Percentiles rank a stretch among this genome's conserved stretches.
phyloP scores from a whole-genome alignment of 108 stramenopile genomes.

The Schizochytrium sp. region DNA sequence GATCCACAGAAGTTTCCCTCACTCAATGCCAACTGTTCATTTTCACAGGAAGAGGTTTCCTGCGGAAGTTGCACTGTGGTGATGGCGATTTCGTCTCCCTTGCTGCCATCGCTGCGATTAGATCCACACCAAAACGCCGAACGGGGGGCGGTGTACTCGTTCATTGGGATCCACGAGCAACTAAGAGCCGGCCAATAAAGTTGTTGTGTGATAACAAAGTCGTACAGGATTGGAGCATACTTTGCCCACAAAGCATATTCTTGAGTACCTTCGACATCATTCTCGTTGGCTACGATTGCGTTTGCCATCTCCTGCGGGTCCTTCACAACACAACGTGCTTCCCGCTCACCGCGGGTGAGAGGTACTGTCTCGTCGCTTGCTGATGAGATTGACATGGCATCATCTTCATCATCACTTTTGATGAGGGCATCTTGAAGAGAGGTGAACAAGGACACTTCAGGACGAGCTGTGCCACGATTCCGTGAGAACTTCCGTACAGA shows the following conservation, averaged over 20 bases:
- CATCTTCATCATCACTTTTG: neutral
- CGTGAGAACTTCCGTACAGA: neutral
- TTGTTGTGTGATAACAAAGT: neutral
- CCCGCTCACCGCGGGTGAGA: neutral
- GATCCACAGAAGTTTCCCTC: neutral
- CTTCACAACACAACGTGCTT: neutral
- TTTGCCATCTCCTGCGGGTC: neutral
- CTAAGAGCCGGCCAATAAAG: neutral
- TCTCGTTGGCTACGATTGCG: neutral
- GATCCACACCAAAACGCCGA: constrained; percentile 12
- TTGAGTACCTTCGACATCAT: neutral
- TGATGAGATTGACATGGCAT: neutral
- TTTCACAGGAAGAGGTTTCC: neutral
- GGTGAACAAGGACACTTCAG: neutral
- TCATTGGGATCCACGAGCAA: neutral
- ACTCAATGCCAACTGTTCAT: neutral
- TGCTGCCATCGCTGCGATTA: constrained; percentile 13
- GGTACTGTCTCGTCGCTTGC: neutral
- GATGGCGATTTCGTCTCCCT: constrained; percentile 33
- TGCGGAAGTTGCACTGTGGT: neutral
- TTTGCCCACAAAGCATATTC: constrained; percentile 9
- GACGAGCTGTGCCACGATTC: neutral
- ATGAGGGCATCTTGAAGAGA: neutral
- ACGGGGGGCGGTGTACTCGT: neutral
- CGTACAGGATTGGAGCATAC: constrained; percentile 26